Evolutionary conservation across 2,329 filamentous ascomycete genomes (phyloP).

Genomic region (Talaromyces rugulosus): DNA sequence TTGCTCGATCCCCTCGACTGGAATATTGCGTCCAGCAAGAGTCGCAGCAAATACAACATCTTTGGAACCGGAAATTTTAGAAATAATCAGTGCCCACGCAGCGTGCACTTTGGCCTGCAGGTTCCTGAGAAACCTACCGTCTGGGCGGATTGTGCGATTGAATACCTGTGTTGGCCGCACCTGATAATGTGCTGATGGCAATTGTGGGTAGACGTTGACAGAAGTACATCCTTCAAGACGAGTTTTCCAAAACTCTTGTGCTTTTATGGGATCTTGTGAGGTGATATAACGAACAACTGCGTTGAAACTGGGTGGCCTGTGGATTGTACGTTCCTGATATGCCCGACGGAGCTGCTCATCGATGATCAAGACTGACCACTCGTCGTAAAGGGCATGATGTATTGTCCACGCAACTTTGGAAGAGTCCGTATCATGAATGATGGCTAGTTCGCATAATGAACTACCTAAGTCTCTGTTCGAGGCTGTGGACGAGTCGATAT

Average conservation of each 20-base stretch:
- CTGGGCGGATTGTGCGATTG: too few species aligned
- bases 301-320: conserved; percentile 10
- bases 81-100: conserved; percentile 19
- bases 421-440: conserved; percentile 22
- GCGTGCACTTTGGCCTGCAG: conserved; percentile 24
- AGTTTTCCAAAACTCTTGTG: conserved; percentile 9
- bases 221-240: neutral
- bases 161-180: neutral
- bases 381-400: conserved; percentile 10
- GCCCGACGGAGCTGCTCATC: conserved; percentile 6
- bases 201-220: neutral
- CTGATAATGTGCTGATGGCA: neutral
- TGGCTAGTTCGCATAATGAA: conserved; percentile 29
- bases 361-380: conserved; percentile 12
- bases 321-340: too few species aligned
- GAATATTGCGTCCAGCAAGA: conserved; percentile 28
- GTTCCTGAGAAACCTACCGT: too few species aligned
- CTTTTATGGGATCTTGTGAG: too few species aligned
- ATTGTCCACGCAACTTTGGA: conserved; percentile 18
- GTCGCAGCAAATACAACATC: conserved; percentile 27
- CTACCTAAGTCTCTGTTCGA: conserved; percentile 36
- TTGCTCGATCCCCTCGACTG: conserved; percentile 32
- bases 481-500: conserved; percentile 23
- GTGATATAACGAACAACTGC: conserved; percentile 17
- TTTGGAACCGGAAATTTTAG: conserved; percentile 3